A percentile compares a stretch with the other conserved stretches of the same genome.
Evolutionary conservation across 2,329 filamentous ascomycete species (phyloP).

Genomic region (Beauveria rudraprayagi): DNA sequence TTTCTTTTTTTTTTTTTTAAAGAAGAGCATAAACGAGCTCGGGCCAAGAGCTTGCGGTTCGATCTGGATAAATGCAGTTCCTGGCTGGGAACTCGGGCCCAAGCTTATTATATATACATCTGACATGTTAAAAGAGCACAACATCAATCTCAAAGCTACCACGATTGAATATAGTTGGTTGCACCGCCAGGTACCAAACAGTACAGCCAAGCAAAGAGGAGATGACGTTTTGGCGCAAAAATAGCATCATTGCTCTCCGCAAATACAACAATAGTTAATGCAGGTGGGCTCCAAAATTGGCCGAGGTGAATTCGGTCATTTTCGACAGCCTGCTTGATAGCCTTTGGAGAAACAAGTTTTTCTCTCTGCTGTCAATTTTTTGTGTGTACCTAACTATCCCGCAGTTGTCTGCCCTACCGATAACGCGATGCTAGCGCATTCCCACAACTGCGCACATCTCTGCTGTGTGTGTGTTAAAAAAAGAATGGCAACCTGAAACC

Average conservation of each 20-base stretch:
- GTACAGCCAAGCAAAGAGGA: neutral
- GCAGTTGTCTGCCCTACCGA: neutral
- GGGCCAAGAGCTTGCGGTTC: too few relatives aligned
- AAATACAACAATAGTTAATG: neutral
- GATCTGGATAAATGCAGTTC: too few relatives aligned
- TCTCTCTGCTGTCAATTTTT: too few relatives aligned
- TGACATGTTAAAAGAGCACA: neutral
- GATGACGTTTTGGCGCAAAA: neutral
- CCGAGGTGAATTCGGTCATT: neutral
- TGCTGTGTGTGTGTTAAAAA: neutral
- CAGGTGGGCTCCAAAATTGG: neutral
- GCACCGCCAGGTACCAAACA: too few relatives aligned
- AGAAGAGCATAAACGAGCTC: neutral
- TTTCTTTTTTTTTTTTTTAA: neutral
- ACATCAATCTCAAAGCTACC: neutral
- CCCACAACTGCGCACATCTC: neutral
- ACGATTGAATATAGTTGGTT: neutral
- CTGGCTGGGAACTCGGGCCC: too few relatives aligned
- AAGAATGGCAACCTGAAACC: slow-evolving; percentile 6
- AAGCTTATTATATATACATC: too few relatives aligned
- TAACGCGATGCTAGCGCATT: neutral
- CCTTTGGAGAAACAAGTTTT: too few relatives aligned
- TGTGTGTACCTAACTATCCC: too few relatives aligned
- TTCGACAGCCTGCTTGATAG: neutral
- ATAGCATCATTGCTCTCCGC: neutral